Base-by-base conservation (phyloP, 768 basidiomycete species). In the Lepiota brunneoincarnata region DNA sequence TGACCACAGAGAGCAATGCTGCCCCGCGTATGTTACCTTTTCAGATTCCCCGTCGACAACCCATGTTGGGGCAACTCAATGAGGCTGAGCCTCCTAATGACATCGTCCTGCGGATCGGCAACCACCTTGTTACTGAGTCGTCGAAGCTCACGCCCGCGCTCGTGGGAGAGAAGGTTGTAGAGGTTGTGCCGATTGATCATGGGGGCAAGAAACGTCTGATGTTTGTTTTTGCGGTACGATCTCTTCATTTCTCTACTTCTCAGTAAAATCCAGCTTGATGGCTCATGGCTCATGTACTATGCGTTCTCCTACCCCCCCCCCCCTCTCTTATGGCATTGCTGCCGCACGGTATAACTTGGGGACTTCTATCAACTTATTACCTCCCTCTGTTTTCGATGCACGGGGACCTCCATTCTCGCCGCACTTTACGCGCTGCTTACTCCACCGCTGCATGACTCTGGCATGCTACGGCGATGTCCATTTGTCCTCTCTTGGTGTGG, bases 171-270 rank as follows among this genome's bases (percentile, higher is more conserved):
- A 83, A 79, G n/a, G 81, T 84, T 47, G 72, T 77, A 38, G 80
- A 85, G 53, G 80, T 82, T 1, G 72, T 74, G 10, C 67, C 73
- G 46, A 76, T 83, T 17, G 80, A 84, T 55, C 72, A 82, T 59
- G 68, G 75, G 59, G 83, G 79, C 34, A 78, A 67, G 59, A 80
- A 75, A 60, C 73, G 71, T 6, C 59, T 83, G 36, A 75, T 85
- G 43, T 89, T 88, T 63, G 81, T 83, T 36, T 89, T 88, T 64
- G 73, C 80, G 55, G 87, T 86, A 61, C 62, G 64, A 64, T 34
- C 23, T 18, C 28, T 38, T 31, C 11, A 31, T 31, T 57, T 52
- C 34, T n/a, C 54, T 45, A 42, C 21, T 31, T 24, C 12, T 17
- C 43, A 45, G 43, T 44, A 31, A 10, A 31, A 31, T 24, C 9